phyloP scores from a whole-genome alignment of 768 basidiomycete species.

The Aureoboletus auriporus region DNA sequence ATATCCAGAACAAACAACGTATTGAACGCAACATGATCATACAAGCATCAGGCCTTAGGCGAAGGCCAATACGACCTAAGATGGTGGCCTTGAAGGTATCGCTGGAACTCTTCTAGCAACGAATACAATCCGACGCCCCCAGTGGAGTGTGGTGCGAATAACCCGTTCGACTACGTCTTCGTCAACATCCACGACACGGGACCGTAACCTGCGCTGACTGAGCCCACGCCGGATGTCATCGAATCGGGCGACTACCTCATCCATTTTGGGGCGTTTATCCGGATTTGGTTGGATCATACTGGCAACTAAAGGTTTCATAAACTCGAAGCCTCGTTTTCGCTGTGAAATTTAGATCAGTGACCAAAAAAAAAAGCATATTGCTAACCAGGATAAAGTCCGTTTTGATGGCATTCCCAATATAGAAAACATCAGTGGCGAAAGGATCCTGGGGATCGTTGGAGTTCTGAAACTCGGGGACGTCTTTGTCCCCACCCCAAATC shows the following conservation, averaged over 20 bases:
- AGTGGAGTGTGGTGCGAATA: constrained; percentile 14
- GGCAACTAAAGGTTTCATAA: constrained; percentile 17
- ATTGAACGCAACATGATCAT: too few relatives aligned
- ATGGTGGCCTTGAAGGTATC: constrained; percentile 3
- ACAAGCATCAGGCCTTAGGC: too few relatives aligned
- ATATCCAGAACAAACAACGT: too few relatives aligned
- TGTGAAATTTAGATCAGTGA: background rate
- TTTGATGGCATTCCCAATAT: constrained; percentile 36
- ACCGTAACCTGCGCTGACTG: constrained; percentile 20
- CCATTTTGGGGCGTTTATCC: constrained; percentile 18
- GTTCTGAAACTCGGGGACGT: constrained; percentile 37
- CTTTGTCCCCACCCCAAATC: constrained; percentile 38
- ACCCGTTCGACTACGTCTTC: constrained; percentile 13
- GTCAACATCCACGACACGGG: constrained; percentile 19
- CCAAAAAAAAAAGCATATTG: too few relatives aligned
- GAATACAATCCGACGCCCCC: constrained; percentile 21
- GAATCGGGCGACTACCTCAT: constrained; percentile 19
- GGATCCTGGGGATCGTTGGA: constrained; percentile 28
- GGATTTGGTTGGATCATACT: constrained; percentile 24
- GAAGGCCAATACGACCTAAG: too few relatives aligned
- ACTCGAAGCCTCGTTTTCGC: constrained; percentile 14
- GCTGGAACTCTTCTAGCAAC: constrained; percentile 9
- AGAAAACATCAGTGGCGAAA: constrained; percentile 43
- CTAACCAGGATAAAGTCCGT: constrained; percentile 33
- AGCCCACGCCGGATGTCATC: constrained; percentile 5